Evolutionary conservation across 441 rosid genomes (phyloP).

Genomic region (Erodium trifolium): DNA sequence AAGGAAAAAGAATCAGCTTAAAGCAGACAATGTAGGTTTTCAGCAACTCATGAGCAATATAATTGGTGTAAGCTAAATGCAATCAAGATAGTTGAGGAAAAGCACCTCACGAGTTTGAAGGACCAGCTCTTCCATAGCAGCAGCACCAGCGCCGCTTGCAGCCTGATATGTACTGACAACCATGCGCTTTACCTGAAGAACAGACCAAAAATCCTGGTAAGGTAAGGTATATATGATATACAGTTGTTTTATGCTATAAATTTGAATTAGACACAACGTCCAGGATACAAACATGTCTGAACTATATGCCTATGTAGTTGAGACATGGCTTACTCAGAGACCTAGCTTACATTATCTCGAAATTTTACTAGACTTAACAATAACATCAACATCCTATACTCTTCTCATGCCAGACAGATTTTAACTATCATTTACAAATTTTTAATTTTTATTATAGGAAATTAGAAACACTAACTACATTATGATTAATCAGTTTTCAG

Average conservation of each 20-base stretch:
- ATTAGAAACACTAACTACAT: neutral
- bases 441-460: neutral
- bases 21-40: conserved; percentile 3
- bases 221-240: neutral
- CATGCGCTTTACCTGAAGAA: conserved; percentile 70
- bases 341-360: neutral
- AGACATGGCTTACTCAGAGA: neutral
- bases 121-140: conserved; percentile 95
- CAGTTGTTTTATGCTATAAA: neutral
- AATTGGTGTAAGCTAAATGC: neutral
- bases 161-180: conserved; percentile 97
- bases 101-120: conserved; percentile 92
- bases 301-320: neutral
- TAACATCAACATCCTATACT: neutral
- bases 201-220: neutral
- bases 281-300: neutral
- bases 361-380: neutral
- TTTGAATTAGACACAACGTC: neutral
- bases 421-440: neutral
- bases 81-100: conserved; percentile 3
- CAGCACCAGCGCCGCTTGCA: conserved; percentile 98
- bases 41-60: neutral
- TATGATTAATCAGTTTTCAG: neutral
- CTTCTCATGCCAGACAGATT: neutral
- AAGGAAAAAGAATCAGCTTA: conserved; percentile 12